Conservation (phyloP, 2,329 filamentous ascomycete species). For the Sarocladiaceae sp. region DNA sequence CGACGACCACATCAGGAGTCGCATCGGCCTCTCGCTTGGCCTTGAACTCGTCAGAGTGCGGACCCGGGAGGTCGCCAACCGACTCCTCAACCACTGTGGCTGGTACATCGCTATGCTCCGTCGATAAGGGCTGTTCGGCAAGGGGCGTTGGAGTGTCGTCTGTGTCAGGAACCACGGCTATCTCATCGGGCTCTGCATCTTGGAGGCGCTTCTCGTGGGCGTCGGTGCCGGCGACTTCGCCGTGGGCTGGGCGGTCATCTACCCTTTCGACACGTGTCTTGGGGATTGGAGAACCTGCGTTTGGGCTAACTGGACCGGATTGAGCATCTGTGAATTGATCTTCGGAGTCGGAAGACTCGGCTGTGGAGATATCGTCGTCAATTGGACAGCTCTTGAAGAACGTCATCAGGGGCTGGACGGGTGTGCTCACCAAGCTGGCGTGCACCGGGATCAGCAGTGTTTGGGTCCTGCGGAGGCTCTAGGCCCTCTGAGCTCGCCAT, state of each 20-base stretch:
- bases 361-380: slow-evolving; percentile 13
- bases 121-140: slow-evolving; percentile 10
- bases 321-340: slow-evolving; percentile 65
- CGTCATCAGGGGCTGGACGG: neutral
- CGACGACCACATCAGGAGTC: slow-evolving; percentile 45
- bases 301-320: slow-evolving; percentile 40
- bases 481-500: slow-evolving; percentile 26
- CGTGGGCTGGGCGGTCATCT: slow-evolving; percentile 44
- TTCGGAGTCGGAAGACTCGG: slow-evolving; percentile 56
- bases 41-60: slow-evolving; percentile 37
- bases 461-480: slow-evolving; percentile 24
- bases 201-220: slow-evolving; percentile 49
- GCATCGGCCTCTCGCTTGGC: slow-evolving; percentile 45
- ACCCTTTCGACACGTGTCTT: slow-evolving; percentile 53
- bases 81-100: slow-evolving; percentile 49
- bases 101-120: slow-evolving; percentile 29
- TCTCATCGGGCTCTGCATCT: slow-evolving; percentile 56
- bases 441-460: slow-evolving; percentile 48
- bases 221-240: slow-evolving; percentile 55
- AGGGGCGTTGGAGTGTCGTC: slow-evolving; percentile 14
- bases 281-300: slow-evolving; percentile 46
- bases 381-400: slow-evolving; percentile 9
- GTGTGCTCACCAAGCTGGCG: slow-evolving; percentile 47
- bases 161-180: slow-evolving; percentile 37
- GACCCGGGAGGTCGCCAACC: slow-evolving; percentile 32